A percentile compares a stretch with the other conserved stretches of the same genome.
Evolutionary conservation across 192 early-diverging fungal species (phyloP).

Genomic region (Linnemannia hyalina): DNA sequence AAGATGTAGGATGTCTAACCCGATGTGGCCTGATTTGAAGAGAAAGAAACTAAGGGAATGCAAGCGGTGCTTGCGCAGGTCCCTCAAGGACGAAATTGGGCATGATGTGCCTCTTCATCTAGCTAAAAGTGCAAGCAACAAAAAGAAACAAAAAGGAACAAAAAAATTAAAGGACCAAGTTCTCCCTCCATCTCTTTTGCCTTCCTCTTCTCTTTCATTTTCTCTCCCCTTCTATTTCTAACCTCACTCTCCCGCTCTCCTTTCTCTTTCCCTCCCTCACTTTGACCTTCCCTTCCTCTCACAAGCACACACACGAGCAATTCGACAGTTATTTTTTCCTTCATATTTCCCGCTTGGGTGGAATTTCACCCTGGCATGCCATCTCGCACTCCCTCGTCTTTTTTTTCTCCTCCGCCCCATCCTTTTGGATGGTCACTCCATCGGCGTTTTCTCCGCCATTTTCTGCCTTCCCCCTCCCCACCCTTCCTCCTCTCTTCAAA

Average conservation of each 20-base stretch:
- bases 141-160: neutral
- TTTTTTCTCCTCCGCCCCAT: neutral
- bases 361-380: neutral
- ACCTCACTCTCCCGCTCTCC: neutral
- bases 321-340: neutral
- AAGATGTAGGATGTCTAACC: too few relatives aligned
- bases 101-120: too few relatives aligned
- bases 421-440: neutral
- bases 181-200: too few relatives aligned
- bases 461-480: neutral
- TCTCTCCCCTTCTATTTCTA: neutral
- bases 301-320: neutral
- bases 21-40: too few relatives aligned
- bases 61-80: too few relatives aligned
- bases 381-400: neutral
- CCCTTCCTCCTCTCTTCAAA: neutral
- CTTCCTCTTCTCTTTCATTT: neutral
- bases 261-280: neutral
- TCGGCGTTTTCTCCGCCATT: neutral
- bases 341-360: neutral
- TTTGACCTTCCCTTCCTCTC: neutral
- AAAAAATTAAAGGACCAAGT: neutral
- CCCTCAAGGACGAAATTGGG: too few relatives aligned
- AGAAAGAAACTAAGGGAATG: too few relatives aligned
- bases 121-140: too few relatives aligned